Conservation (phyloP, 164 flowering plant genomes). For the Cinnamomum micranthum region DNA sequence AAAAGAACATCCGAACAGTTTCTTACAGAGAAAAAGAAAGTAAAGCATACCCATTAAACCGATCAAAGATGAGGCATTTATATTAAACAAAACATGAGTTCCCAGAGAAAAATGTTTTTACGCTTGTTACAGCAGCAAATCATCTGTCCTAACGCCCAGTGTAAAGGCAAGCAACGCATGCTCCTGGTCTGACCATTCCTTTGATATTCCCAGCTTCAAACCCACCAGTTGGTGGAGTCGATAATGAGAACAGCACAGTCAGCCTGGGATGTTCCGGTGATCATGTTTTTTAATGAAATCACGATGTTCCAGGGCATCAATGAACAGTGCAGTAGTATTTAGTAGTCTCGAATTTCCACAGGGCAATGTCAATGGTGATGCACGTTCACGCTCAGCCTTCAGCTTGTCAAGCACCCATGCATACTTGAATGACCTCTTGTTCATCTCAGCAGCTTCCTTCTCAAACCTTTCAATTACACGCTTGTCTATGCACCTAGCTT, state of each 20-base stretch:
- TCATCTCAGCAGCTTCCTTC: conserved; percentile 19
- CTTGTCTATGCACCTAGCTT: conserved; percentile 16
- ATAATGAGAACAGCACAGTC: conserved; percentile 17
- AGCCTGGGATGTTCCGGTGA: conserved; percentile 19
- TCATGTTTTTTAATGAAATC: conserved; percentile 29
- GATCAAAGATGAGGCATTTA: no score
- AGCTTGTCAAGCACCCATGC: conserved; percentile 18
- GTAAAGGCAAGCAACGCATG: conserved; percentile 18
- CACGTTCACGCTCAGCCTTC: conserved; percentile 18
- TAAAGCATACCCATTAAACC: no score
- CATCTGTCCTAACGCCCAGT: conserved; percentile 14
- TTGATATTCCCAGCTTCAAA: conserved; percentile 16
- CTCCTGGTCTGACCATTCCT: conserved; percentile 19
- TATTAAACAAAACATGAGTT: no score
- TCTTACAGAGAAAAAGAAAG: no score
- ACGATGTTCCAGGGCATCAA: conserved; percentile 29
- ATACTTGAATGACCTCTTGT: conserved; percentile 20
- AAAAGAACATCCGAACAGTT: no score
- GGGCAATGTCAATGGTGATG: conserved; percentile 19
- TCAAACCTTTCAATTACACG: conserved; percentile 19
- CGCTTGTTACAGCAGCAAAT: conserved; percentile 18
- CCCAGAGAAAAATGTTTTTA: neutral
- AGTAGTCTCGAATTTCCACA: conserved; percentile 42
- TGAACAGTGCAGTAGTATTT: conserved; percentile 30
- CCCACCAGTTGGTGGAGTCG: conserved; percentile 17